Percentiles rank a stretch among this genome's conserved stretches.
These are phyloP conservation scores for Ambrosiella beaveri DNA, from an alignment of 2,329 filamentous ascomycete species.

Conservation along the genomic window DNA sequence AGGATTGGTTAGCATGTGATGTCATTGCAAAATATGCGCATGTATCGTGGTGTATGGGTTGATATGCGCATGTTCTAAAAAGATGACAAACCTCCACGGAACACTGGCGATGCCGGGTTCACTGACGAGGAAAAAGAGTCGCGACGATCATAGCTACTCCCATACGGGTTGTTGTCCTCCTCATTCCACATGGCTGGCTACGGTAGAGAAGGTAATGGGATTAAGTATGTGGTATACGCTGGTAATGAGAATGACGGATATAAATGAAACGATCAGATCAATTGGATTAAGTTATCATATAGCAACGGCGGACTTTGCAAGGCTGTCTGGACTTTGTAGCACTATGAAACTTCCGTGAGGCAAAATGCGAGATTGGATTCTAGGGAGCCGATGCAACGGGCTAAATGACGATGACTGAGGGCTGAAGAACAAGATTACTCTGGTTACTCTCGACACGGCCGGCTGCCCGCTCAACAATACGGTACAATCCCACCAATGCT, in stretches of 20 bases:
- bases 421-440: background rate
- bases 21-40: background rate
- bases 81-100: constrained; percentile 37
- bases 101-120: constrained; percentile 45
- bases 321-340: background rate
- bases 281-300: too few species aligned
- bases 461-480: too few species aligned
- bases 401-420: background rate
- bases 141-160: constrained; percentile 71
- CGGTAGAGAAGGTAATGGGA: background rate
- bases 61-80: background rate
- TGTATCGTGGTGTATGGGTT: background rate
- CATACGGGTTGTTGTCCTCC: constrained; percentile 96
- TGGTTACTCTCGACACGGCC: background rate
- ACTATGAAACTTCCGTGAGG: background rate
- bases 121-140: constrained; percentile 56
- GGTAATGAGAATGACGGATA: background rate
- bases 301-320: background rate
- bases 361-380: background rate
- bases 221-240: background rate
- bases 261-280: background rate
- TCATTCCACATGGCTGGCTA: constrained; percentile 77
- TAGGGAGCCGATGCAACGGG: background rate
- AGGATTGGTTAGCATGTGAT: constrained; percentile 2
- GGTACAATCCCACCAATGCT: background rate